A percentile compares a stretch with the other conserved stretches of the same genome.
These are phyloP conservation scores for Echinosophora koreensis DNA, from an alignment of 306 rosid species.

Conservation along the genomic window DNA sequence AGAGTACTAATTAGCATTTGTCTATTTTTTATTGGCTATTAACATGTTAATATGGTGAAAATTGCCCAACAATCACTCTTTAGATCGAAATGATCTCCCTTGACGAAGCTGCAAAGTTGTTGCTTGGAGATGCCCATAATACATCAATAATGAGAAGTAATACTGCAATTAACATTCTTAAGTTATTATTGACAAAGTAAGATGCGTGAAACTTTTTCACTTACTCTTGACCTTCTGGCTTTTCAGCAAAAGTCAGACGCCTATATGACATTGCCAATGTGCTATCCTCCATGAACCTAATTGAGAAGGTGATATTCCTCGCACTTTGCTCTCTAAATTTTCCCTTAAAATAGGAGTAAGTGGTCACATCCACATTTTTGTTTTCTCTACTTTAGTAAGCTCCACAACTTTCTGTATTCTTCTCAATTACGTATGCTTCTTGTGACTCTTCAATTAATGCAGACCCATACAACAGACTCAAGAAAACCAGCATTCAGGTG, in stretches of 20 bases:
- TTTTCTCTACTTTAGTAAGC: too few species aligned
- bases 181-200: slow-evolving; percentile 8
- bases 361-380: neutral
- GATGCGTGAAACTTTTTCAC: slow-evolving; percentile 27
- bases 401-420: neutral
- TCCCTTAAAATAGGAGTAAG: neutral
- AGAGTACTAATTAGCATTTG: too few species aligned
- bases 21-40: neutral
- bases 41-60: neutral
- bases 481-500: slow-evolving; percentile 88
- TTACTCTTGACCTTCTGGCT: slow-evolving; percentile 14
- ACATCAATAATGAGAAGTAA: slow-evolving; percentile 76
- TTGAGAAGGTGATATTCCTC: slow-evolving; percentile 73
- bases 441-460: slow-evolving; percentile 26
- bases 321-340: neutral
- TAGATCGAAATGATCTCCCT: slow-evolving; percentile 73
- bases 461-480: slow-evolving; percentile 69
- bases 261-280: slow-evolving; percentile 91
- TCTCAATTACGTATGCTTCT: neutral
- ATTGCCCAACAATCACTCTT: slow-evolving; percentile 1
- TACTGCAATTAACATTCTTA: neutral
- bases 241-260: slow-evolving; percentile 86
- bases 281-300: slow-evolving; percentile 76
- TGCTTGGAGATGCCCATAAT: slow-evolving; percentile 72
- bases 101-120: slow-evolving; percentile 76